These are phyloP conservation scores for Fusarium annulatum DNA, from an alignment of 2,329 filamentous ascomycete genomes.

Conservation along the genomic window DNA sequence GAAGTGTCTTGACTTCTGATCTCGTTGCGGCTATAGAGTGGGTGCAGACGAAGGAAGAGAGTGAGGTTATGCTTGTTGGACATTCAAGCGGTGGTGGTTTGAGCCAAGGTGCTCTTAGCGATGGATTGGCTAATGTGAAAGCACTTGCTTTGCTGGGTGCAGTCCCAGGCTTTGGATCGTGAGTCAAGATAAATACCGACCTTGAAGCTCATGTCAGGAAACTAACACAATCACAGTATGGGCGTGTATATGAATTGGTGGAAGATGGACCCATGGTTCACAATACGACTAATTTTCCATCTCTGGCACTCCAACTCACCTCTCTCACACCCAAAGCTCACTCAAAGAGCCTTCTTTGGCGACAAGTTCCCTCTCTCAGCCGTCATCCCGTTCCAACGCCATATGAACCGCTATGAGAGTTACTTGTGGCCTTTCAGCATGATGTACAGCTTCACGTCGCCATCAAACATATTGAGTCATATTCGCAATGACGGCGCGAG, in stretches of 20 bases:
- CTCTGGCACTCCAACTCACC: conserved; percentile 63
- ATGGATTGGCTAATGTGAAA: conserved; percentile 53
- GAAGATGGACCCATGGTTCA: conserved; percentile 60
- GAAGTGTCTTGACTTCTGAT: conserved; percentile 57
- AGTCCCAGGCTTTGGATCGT: conserved; percentile 57
- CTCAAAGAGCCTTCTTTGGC: conserved; percentile 63
- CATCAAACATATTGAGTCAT: conserved; percentile 53
- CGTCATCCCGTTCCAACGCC: conserved; percentile 56
- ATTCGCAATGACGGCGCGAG: conserved; percentile 43
- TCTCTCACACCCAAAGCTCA: conserved; percentile 61
- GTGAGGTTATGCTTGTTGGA: conserved; percentile 57
- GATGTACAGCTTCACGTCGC: conserved; percentile 56
- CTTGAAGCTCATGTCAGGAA: not conserved
- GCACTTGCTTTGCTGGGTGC: conserved; percentile 60
- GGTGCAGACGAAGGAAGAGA: conserved; percentile 45
- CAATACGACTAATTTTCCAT: conserved; percentile 58
- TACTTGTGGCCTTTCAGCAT: conserved; percentile 64
- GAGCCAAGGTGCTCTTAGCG: conserved; percentile 60
- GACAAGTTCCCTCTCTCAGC: conserved; percentile 52
- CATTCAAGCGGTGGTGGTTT: conserved; percentile 65
- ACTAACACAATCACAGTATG: conserved; percentile 49
- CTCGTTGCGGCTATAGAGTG: conserved; percentile 56
- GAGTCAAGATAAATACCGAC: conserved; percentile 9
- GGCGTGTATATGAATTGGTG: conserved; percentile 60
- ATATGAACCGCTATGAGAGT: conserved; percentile 61